Conservation (phyloP, 495 filamentous ascomycete species). For the Penicillium atrosanguineum region DNA sequence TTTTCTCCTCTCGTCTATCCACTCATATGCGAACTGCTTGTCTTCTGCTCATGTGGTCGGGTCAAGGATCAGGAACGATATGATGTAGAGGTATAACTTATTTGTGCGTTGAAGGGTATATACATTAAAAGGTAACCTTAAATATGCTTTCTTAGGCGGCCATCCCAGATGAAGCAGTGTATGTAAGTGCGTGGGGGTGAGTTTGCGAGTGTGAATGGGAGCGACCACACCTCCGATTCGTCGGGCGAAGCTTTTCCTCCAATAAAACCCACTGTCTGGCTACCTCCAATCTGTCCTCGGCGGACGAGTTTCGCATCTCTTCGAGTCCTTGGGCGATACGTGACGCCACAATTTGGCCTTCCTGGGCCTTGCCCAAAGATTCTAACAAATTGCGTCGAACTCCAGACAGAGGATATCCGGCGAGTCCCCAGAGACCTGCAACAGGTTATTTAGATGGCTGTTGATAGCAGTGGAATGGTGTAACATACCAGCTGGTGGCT, state of each 20-base stretch:
- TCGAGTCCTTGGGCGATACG: constrained; percentile 26
- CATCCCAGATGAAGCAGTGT: not conserved
- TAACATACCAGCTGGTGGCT: constrained; percentile 64
- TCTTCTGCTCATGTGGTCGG: not conserved
- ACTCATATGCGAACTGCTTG: not conserved
- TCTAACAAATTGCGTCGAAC: constrained; percentile 69
- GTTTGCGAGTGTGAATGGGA: not conserved
- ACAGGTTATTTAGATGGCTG: constrained; percentile 24
- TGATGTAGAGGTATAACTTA: not conserved
- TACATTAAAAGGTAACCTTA: not conserved
- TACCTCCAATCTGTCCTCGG: constrained; percentile 18
- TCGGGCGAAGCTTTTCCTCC: constrained; percentile 8
- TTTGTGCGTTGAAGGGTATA: not conserved
- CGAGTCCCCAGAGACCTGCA: constrained; percentile 56
- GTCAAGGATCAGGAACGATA: not conserved
- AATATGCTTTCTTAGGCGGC: not conserved
- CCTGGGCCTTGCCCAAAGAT: constrained; percentile 24
- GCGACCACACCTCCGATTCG: not conserved
- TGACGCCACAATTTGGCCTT: constrained; percentile 16
- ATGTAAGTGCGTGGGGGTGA: not conserved
- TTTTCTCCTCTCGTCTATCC: not conserved
- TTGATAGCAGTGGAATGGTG: no score
- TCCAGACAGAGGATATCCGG: constrained; percentile 71
- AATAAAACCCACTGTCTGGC: constrained; percentile 17
- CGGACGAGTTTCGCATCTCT: constrained; percentile 21